Conservation (phyloP, 1,284 basidiomycete species). For the Tremellales sp. region DNA sequence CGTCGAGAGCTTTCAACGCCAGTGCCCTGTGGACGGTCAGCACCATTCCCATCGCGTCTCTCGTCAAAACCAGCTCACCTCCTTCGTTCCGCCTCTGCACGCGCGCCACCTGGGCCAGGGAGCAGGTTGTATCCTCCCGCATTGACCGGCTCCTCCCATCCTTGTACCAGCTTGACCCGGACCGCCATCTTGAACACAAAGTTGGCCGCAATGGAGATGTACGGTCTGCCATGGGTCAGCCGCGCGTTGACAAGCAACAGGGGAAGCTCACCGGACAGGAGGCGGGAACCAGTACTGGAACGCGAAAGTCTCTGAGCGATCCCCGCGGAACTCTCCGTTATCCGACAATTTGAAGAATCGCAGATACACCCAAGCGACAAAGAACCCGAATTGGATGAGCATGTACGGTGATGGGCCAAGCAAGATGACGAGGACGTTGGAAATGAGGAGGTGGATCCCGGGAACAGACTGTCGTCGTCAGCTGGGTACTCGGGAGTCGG, state of each 20-base stretch:
- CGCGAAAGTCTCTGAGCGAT: slow-evolving; percentile 94
- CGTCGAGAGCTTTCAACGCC: slow-evolving; percentile 93
- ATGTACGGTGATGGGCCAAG: slow-evolving; percentile 93
- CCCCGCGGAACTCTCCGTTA: slow-evolving; percentile 59
- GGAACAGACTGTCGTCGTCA: slow-evolving; percentile 64
- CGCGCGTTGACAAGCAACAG: slow-evolving; percentile 9
- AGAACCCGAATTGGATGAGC: slow-evolving; percentile 96
- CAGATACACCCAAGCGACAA: slow-evolving; percentile 89
- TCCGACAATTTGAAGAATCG: slow-evolving; percentile 90
- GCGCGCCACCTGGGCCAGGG: slow-evolving; percentile 74
- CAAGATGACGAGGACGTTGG: slow-evolving; percentile 79
- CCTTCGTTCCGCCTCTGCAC: slow-evolving; percentile 89
- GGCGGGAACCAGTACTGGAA: slow-evolving; percentile 96
- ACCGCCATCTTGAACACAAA: slow-evolving; percentile 61
- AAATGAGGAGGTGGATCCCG: slow-evolving; percentile 88
- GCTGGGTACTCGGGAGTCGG: slow-evolving; percentile 8
- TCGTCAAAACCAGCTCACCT: slow-evolving; percentile 55
- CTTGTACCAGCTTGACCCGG: slow-evolving; percentile 65
- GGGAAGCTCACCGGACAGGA: slow-evolving; percentile 67
- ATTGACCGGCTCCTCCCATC: slow-evolving; percentile 63
- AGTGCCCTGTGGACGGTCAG: slow-evolving; percentile 61
- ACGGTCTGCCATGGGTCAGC: slow-evolving; percentile 54
- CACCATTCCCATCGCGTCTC: not conserved
- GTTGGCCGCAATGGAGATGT: slow-evolving; percentile 64
- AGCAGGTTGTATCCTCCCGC: slow-evolving; percentile 63